phyloP scores from a whole-genome alignment of 345 rosid species.

The Eucalyptus shirleyi region DNA sequence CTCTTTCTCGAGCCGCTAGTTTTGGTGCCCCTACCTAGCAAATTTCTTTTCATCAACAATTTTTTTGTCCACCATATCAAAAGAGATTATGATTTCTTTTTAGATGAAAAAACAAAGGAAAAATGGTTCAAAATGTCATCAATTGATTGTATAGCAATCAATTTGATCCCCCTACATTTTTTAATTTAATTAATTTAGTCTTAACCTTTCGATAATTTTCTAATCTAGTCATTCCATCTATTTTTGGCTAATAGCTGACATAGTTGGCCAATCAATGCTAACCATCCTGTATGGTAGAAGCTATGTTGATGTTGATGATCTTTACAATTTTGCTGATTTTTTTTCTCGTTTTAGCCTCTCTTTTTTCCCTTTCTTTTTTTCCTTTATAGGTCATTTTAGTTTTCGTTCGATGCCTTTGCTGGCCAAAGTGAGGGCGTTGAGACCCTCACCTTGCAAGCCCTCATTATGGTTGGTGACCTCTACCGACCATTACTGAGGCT shows the following conservation, averaged over 20 bases:
- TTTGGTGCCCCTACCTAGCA: background rate
- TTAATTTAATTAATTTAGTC: background rate
- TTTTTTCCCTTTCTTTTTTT: background rate
- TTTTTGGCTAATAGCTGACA: background rate
- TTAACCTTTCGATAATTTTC: accelerated
- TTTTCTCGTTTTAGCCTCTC: background rate
- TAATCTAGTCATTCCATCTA: background rate
- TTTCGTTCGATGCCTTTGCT: accelerated
- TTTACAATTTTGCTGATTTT: background rate
- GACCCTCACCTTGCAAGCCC: background rate
- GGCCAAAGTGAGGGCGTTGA: background rate
- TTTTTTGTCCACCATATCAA: background rate
- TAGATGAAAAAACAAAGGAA: background rate
- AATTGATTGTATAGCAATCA: accelerated
- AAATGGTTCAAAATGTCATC: background rate
- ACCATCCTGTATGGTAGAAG: too few relatives aligned
- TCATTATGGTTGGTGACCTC: too few relatives aligned
- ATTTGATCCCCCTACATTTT: background rate
- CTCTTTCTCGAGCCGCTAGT: background rate
- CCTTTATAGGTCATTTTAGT: background rate
- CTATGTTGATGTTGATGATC: accelerated
- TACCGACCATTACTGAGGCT: too few relatives aligned
- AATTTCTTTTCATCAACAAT: background rate
- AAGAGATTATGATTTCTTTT: background rate
- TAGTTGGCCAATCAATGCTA: too few relatives aligned